Conservation (phyloP, 805 yeast genomes). For the Metschnikowia arizonensis region DNA sequence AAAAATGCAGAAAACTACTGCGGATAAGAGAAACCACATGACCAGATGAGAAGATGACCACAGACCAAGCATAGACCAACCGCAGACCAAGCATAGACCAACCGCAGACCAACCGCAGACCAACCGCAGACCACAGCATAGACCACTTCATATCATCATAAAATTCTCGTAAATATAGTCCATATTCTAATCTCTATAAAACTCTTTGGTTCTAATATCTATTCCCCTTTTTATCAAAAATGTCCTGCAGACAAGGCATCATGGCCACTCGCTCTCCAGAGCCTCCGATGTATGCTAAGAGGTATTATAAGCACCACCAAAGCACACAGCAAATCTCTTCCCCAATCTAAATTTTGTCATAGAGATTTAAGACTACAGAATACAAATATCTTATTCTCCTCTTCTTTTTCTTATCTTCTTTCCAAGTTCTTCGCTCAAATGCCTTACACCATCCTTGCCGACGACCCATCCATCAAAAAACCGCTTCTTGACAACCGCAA, state of each 20-base stretch:
- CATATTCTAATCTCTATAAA: too few relatives aligned
- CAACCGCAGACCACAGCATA: too few relatives aligned
- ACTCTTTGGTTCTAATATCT: too few relatives aligned
- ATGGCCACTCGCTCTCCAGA: neutral
- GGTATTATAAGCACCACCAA: neutral
- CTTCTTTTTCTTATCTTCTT: neutral
- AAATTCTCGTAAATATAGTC: too few relatives aligned
- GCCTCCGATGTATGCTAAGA: slow-evolving; percentile 3
- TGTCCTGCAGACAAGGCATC: neutral
- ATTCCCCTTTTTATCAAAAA: too few relatives aligned
- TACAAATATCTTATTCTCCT: neutral
- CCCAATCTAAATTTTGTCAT: neutral
- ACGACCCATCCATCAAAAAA: slow-evolving; percentile 32
- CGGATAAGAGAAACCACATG: too few relatives aligned
- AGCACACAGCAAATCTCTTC: neutral
- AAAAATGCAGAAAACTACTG: too few relatives aligned
- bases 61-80: too few relatives aligned
- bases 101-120: too few relatives aligned
- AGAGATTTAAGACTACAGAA: neutral
- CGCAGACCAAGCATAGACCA: too few relatives aligned
- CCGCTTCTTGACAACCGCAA: slow-evolving; percentile 68
- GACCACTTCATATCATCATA: too few relatives aligned
- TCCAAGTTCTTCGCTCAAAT: neutral
- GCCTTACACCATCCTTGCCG: slow-evolving; percentile 23
- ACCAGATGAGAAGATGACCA: too few relatives aligned